phyloP scores from a whole-genome alignment of 2,329 filamentous ascomycete species.

The Penicillium concentricum region DNA sequence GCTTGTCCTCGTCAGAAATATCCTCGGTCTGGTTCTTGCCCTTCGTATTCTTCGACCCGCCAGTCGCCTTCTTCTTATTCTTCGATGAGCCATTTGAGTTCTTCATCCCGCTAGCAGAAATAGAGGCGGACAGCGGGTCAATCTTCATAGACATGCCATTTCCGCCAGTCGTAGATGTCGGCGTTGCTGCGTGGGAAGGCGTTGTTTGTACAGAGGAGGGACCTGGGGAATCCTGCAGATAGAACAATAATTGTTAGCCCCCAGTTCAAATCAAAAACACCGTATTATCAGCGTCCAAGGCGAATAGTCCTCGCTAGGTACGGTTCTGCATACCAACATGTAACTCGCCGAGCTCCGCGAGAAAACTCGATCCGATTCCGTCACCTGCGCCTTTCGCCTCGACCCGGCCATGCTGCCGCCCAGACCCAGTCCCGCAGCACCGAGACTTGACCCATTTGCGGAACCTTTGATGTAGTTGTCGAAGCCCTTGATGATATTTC shows the following conservation, averaged over 20 bases:
- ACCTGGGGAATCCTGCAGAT: constrained; percentile 41
- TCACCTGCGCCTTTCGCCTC: constrained; percentile 47
- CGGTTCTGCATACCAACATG: constrained; percentile 37
- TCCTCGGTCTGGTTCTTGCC: constrained; percentile 32
- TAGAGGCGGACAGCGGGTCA: constrained; percentile 13
- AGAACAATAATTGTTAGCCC: not conserved
- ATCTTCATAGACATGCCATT: constrained; percentile 26
- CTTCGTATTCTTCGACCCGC: constrained; percentile 29
- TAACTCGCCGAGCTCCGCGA: constrained; percentile 50
- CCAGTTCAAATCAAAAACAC: not conserved
- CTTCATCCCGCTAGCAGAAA: constrained; percentile 13
- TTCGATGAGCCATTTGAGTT: constrained; percentile 32
- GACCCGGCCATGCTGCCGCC: constrained; percentile 26
- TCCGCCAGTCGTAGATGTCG: constrained; percentile 39
- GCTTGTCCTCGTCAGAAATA: constrained; percentile 39
- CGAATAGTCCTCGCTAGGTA: not conserved
- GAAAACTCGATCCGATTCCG: constrained; percentile 49
- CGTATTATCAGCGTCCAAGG: not conserved
- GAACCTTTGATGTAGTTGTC: constrained; percentile 96
- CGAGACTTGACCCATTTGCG: constrained; percentile 50
- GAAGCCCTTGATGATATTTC: constrained; percentile 97
- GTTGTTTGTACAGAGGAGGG: constrained; percentile 48
- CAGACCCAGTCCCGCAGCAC: constrained; percentile 34
- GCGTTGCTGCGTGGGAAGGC: constrained; percentile 48
- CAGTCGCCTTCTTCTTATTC: constrained; percentile 45